Evolutionary conservation across 345 rosid species (phyloP).

Genomic region (Rhizophora mangle): DNA sequence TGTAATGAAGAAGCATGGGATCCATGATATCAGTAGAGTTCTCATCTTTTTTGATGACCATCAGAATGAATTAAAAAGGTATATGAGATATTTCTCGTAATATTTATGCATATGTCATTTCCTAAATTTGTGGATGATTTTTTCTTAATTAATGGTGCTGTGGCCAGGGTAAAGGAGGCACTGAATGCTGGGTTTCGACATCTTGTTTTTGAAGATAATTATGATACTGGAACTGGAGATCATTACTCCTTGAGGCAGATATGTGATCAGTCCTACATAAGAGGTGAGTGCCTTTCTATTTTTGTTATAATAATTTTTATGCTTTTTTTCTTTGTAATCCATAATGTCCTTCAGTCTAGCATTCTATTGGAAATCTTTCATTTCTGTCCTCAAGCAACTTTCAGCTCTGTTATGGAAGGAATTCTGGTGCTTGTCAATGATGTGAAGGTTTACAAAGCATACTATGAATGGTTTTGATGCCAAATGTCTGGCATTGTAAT

Average conservation of each 20-base stretch:
- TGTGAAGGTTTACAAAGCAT: not conserved
- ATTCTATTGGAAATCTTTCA: not conserved
- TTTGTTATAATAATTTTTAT: not conserved
- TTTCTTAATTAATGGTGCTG: conserved; percentile 13
- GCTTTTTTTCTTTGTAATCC: not conserved
- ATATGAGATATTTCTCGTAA: conserved; percentile 5
- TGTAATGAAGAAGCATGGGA: conserved; percentile 62
- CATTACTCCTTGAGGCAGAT: conserved; percentile 97
- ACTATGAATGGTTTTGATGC: not conserved
- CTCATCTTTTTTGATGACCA: conserved; percentile 94
- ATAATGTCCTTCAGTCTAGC: not conserved
- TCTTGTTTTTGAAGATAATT: conserved; percentile 96
- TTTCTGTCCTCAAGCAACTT: not conserved
- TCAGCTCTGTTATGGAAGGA: not conserved
- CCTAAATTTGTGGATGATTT: conserved; percentile 3
- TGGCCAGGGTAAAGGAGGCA: conserved; percentile 78
- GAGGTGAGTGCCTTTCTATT: conserved; percentile 42
- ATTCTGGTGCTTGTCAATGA: not conserved
- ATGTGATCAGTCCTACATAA: conserved; percentile 84
- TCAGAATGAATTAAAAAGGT: conserved; percentile 97
- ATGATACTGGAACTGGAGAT: conserved; percentile 98
- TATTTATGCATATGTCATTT: not conserved
- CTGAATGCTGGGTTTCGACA: conserved; percentile 75
- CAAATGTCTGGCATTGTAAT: too few species aligned
- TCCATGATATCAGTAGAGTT: conserved; percentile 57